These are phyloP conservation scores for Neoboletus magnificus DNA, from an alignment of 768 basidiomycete genomes.

Conservation along the genomic window DNA sequence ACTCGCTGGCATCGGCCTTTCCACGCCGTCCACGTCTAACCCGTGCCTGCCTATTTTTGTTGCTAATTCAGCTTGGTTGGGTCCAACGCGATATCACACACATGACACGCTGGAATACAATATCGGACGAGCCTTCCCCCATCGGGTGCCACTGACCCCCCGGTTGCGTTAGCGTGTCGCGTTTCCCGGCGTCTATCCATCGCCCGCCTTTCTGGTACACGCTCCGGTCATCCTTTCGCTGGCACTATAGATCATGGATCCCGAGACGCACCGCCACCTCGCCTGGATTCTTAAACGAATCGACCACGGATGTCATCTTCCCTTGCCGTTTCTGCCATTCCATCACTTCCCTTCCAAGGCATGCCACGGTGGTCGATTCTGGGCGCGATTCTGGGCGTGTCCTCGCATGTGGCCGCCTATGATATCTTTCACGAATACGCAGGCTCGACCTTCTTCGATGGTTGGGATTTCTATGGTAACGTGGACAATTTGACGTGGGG, in stretches of 20 bases:
- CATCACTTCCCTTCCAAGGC: neutral
- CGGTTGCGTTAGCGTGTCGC: neutral
- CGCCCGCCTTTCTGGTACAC: neutral
- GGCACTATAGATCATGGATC: neutral
- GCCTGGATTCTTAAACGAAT: constrained; percentile 4
- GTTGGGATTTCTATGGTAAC: constrained; percentile 52
- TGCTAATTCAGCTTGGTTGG: too few relatives aligned
- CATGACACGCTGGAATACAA: too few relatives aligned
- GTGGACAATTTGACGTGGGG: constrained; percentile 45
- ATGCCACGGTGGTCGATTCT: constrained; percentile 13
- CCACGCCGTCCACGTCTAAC: too few relatives aligned
- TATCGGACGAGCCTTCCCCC: too few relatives aligned
- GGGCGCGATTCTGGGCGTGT: neutral
- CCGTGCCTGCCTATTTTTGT: too few relatives aligned
- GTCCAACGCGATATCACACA: too few relatives aligned
- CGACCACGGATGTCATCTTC: neutral
- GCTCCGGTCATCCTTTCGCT: neutral
- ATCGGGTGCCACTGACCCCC: too few relatives aligned
- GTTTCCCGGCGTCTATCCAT: neutral
- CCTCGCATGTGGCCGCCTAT: constrained; percentile 25
- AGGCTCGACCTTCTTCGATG: constrained; percentile 51
- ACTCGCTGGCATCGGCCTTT: too few relatives aligned
- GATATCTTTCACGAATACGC: constrained; percentile 42
- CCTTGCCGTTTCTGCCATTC: neutral
- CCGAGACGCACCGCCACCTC: constrained; percentile 3